A percentile compares a stretch with the other conserved stretches of the same genome.
phyloP scores from a whole-genome alignment of 2,329 filamentous ascomycete species.

The Lachnellula arida region DNA sequence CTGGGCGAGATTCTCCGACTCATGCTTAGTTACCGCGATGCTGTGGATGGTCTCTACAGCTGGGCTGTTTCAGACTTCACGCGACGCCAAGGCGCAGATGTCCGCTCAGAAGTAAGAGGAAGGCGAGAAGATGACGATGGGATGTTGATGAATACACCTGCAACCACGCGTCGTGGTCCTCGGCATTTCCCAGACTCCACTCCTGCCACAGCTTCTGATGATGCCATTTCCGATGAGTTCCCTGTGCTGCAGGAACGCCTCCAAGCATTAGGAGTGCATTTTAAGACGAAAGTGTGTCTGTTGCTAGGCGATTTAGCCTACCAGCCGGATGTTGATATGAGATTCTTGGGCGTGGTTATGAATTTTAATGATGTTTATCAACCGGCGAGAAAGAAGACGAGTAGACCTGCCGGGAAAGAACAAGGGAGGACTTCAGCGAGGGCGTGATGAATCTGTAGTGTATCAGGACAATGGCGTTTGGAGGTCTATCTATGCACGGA shows the following conservation, averaged over 20 bases:
- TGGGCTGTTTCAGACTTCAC: conserved; percentile 95
- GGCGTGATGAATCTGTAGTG: conserved; percentile 13
- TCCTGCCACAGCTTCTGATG: conserved; percentile 26
- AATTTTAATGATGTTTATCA: conserved; percentile 98
- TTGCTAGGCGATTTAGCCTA: conserved; percentile 86
- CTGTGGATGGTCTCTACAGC: conserved; percentile 88
- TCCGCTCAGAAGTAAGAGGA: conserved; percentile 56
- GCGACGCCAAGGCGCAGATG: conserved; percentile 76
- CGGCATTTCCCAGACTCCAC: conserved; percentile 26
- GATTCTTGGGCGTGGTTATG: conserved; percentile 94
- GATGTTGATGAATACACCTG: conserved; percentile 22
- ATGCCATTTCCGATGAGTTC: conserved; percentile 54
- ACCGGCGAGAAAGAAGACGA: conserved; percentile 56
- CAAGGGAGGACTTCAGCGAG: conserved; percentile 50
- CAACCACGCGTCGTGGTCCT: conserved; percentile 28
- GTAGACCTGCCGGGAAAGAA: conserved; percentile 12
- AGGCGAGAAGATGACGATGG: conserved; percentile 32
- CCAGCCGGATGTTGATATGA: conserved; percentile 91
- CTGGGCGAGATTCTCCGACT: conserved; percentile 87
- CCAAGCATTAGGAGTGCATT: conserved; percentile 66
- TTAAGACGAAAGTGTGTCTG: conserved; percentile 71
- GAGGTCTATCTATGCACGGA: background rate
- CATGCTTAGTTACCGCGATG: conserved; percentile 92
- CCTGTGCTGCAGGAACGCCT: conserved; percentile 72
- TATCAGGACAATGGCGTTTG: background rate